Conservation (phyloP, 2,329 filamentous ascomycete genomes). For the Ascochyta clinopodiicola region DNA sequence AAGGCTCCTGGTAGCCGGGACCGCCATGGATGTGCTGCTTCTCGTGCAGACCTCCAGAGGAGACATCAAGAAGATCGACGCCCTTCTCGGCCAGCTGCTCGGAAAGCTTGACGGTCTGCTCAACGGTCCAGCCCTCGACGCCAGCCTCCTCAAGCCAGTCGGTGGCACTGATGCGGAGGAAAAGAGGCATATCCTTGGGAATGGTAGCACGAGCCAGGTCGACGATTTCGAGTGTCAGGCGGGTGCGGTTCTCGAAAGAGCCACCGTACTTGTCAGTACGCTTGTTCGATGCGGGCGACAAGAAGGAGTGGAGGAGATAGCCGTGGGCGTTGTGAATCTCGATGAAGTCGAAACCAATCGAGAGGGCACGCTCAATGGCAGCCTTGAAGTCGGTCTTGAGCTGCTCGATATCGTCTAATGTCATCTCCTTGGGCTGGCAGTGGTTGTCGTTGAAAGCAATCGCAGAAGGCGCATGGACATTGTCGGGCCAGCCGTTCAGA, state of each 20-base stretch:
- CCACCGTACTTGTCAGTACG: slow-evolving; percentile 73
- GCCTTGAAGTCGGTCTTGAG: slow-evolving; percentile 69
- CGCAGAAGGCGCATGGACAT: slow-evolving; percentile 64
- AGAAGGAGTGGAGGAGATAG: slow-evolving; percentile 74
- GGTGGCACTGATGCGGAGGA: slow-evolving; percentile 74
- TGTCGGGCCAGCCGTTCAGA: slow-evolving; percentile 61
- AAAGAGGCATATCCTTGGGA: slow-evolving; percentile 72
- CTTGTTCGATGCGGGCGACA: slow-evolving; percentile 73
- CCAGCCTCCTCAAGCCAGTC: slow-evolving; percentile 74
- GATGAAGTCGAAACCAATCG: slow-evolving; percentile 76
- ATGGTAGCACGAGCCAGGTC: slow-evolving; percentile 68
- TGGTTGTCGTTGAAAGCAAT: slow-evolving; percentile 68
- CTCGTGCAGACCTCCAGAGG: slow-evolving; percentile 73
- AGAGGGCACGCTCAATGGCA: slow-evolving; percentile 61
- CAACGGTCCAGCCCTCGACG: slow-evolving; percentile 69
- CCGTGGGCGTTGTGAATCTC: slow-evolving; percentile 84
- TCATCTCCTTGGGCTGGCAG: slow-evolving; percentile 71
- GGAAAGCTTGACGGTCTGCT: slow-evolving; percentile 70
- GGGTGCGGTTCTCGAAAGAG: slow-evolving; percentile 73
- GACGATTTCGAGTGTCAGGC: slow-evolving; percentile 71
- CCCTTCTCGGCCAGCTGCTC: slow-evolving; percentile 72
- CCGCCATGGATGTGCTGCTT: slow-evolving; percentile 66
- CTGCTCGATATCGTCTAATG: slow-evolving; percentile 68
- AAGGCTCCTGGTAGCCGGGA: slow-evolving; percentile 75
- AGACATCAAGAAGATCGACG: slow-evolving; percentile 84